Conservation (phyloP, 352 stramenopile genomes). For the Thalassiosira ordinaria region DNA sequence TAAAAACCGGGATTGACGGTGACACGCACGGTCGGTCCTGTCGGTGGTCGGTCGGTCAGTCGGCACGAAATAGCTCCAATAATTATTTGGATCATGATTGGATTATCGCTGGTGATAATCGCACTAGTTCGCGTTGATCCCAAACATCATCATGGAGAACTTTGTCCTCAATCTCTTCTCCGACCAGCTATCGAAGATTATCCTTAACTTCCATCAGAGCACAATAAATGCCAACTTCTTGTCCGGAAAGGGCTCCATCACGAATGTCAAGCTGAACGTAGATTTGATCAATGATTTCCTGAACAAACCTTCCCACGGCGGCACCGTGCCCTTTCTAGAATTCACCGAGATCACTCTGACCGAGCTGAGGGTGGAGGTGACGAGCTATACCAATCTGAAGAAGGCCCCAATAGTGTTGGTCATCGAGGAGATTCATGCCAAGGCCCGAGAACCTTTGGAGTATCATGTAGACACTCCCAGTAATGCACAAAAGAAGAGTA, state of each 20-base stretch:
- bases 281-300: constrained; percentile 71
- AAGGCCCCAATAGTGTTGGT: constrained; percentile 83
- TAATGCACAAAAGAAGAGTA: constrained; percentile 23
- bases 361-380: constrained; percentile 75
- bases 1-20: no score
- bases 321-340: constrained; percentile 62
- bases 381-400: constrained; percentile 80
- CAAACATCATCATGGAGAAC: constrained; percentile 71
- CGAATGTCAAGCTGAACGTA: constrained; percentile 76
- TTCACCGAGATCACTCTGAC: constrained; percentile 72
- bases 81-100: no score
- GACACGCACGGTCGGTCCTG: no score
- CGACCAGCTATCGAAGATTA: constrained; percentile 82
- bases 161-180: constrained; percentile 81
- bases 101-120: no score
- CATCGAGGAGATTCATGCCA: constrained; percentile 71
- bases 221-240: constrained; percentile 84
- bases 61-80: no score
- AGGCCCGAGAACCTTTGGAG: constrained; percentile 65
- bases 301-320: constrained; percentile 42
- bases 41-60: no score
- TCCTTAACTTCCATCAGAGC: constrained; percentile 58
- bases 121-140: no score
- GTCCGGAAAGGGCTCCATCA: constrained; percentile 82
- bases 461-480: constrained; percentile 49